A percentile compares a stretch with the other conserved stretches of the same genome.
phyloP scores from a whole-genome alignment of 2,329 filamentous ascomycete genomes.

The Diaporthe sp. region DNA sequence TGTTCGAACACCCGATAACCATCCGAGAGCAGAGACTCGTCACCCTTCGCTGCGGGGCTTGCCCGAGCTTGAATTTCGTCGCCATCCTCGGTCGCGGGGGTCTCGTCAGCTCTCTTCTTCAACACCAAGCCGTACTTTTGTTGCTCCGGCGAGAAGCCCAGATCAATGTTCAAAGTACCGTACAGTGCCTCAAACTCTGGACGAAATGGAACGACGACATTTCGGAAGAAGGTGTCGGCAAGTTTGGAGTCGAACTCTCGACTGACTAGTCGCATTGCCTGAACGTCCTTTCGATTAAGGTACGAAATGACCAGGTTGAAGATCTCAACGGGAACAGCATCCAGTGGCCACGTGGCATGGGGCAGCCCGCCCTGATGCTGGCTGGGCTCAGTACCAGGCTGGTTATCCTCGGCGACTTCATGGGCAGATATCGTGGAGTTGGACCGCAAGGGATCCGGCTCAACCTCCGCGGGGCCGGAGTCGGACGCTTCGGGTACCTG shows the following conservation, averaged over 20 bases:
- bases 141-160: slow-evolving; percentile 42
- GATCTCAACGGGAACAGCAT: slow-evolving; percentile 70
- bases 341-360: slow-evolving; percentile 50
- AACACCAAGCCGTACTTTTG: slow-evolving; percentile 45
- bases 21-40: slow-evolving; percentile 53
- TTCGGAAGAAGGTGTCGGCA: slow-evolving; percentile 66
- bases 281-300: slow-evolving; percentile 71
- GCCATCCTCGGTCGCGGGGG: background rate
- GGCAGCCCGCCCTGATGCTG: background rate
- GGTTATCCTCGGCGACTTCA: background rate
- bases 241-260: slow-evolving; percentile 60
- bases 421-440: background rate
- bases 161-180: slow-evolving; percentile 53
- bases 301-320: slow-evolving; percentile 69
- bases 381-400: background rate
- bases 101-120: slow-evolving; percentile 43
- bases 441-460: background rate
- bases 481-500: background rate
- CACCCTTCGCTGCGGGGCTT: slow-evolving; percentile 46
- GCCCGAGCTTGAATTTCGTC: slow-evolving; percentile 28
- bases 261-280: slow-evolving; percentile 72
- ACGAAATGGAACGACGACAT: slow-evolving; percentile 76
- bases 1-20: slow-evolving; percentile 73
- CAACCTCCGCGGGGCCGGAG: background rate
- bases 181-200: slow-evolving; percentile 63